A percentile compares a stretch with the other conserved stretches of the same genome.
Evolutionary conservation across 2,329 filamentous ascomycete genomes (phyloP).

Genomic region (Sclerotinia trifoliorum): DNA sequence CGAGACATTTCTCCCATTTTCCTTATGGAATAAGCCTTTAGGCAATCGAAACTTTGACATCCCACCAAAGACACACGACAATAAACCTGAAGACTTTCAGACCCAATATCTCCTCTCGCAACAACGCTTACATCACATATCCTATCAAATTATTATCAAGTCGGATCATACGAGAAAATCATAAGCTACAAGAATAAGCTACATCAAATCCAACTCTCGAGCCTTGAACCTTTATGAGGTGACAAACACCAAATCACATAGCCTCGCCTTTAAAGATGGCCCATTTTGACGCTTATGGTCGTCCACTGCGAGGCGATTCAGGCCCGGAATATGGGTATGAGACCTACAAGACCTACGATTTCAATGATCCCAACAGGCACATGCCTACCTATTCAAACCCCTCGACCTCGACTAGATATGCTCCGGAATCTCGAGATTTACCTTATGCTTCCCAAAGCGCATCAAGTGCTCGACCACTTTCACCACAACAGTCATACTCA

Average conservation of each 20-base stretch:
- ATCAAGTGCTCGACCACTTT: constrained; percentile 28
- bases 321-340: constrained; percentile 16
- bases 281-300: constrained; percentile 34
- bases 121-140: neutral
- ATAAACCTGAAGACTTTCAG: neutral
- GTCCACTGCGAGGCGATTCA: constrained; percentile 28
- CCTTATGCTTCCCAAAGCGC: constrained; percentile 26
- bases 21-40: neutral
- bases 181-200: neutral
- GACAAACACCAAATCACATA: constrained; percentile 26
- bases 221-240: constrained; percentile 27
- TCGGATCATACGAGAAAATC: neutral
- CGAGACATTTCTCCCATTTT: neutral
- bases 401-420: constrained; percentile 26
- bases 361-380: constrained; percentile 25
- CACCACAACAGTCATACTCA: constrained; percentile 22
- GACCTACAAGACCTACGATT: constrained; percentile 25
- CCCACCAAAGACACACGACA: neutral
- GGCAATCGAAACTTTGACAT: constrained; percentile 1
- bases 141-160: neutral
- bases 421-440: constrained; percentile 33
- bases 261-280: constrained; percentile 32
- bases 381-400: constrained; percentile 28
- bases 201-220: neutral
- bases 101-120: neutral